These are phyloP conservation scores for Ascochyta pisi DNA, from an alignment of 2,329 filamentous ascomycete genomes.

Conservation along the genomic window DNA sequence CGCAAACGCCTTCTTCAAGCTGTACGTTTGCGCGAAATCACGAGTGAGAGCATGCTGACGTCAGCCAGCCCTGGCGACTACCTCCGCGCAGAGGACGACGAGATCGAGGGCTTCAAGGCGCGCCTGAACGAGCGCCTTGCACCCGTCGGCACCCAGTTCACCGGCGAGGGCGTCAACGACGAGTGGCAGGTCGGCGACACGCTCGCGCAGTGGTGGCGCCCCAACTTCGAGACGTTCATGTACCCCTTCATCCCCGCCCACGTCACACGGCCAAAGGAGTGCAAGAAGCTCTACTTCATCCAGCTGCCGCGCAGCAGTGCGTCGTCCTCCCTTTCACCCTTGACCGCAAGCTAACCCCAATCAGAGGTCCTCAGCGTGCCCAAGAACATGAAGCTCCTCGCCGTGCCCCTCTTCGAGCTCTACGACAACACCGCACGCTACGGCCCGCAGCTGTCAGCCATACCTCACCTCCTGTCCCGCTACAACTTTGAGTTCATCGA, in stretches of 20 bases:
- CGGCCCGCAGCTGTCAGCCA: slow-evolving; percentile 93
- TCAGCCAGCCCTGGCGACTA: slow-evolving; percentile 81
- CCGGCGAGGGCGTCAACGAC: slow-evolving; percentile 85
- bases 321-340: slow-evolving; percentile 27
- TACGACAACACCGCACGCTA: slow-evolving; percentile 97
- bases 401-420: slow-evolving; percentile 94
- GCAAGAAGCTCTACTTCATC: slow-evolving; percentile 98
- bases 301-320: slow-evolving; percentile 89
- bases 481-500: slow-evolving; percentile 99
- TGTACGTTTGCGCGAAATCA: slow-evolving; percentile 53
- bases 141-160: slow-evolving; percentile 81
- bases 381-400: slow-evolving; percentile 99
- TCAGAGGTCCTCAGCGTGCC: slow-evolving; percentile 92
- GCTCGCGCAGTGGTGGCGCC: slow-evolving; percentile 96
- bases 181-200: slow-evolving; percentile 97
- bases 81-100: slow-evolving; percentile 84
- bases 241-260: slow-evolving; percentile 97
- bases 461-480: slow-evolving; percentile 89
- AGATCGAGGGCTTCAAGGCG: slow-evolving; percentile 92
- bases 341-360: slow-evolving; percentile 17
- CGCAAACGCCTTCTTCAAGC: slow-evolving; percentile 98
- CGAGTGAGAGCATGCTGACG: not conserved
- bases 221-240: slow-evolving; percentile 99
- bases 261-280: slow-evolving; percentile 95
- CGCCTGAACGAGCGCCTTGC: slow-evolving; percentile 92